phyloP scores from a whole-genome alignment of 106 monocot genomes.

The Cymbidium sinense region DNA sequence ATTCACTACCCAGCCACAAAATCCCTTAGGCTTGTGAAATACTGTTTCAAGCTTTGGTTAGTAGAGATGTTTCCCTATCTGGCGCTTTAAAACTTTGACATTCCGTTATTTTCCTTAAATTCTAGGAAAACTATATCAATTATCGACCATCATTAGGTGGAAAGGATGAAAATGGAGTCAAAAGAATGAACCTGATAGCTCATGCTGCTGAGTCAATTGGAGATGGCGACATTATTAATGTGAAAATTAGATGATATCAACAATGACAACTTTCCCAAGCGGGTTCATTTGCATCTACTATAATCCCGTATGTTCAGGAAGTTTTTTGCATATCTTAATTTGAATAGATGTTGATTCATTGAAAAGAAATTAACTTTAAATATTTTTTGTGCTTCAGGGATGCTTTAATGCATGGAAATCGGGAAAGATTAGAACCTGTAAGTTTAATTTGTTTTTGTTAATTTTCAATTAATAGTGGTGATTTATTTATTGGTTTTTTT shows the following conservation, averaged over 20 bases:
- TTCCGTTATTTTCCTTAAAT: constrained; percentile 12
- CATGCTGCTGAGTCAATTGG: constrained; percentile 80
- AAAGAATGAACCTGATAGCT: constrained; percentile 79
- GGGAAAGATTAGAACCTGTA: constrained; percentile 86
- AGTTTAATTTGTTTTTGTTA: not conserved
- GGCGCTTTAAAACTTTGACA: not conserved
- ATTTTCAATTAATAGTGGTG: constrained; percentile 4
- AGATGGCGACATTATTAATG: constrained; percentile 86
- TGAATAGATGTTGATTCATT: constrained; percentile 9
- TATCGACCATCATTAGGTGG: constrained; percentile 72
- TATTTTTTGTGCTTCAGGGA: too few species aligned
- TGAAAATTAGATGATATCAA: constrained; percentile 92
- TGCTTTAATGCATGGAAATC: constrained; percentile 83
- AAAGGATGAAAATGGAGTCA: constrained; percentile 84
- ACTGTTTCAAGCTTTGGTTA: not conserved
- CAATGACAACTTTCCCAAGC: constrained; percentile 97
- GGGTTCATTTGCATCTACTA: constrained; percentile 76
- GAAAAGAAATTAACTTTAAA: not conserved
- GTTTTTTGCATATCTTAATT: not conserved
- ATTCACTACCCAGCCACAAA: not conserved
- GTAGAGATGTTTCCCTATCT: not conserved
- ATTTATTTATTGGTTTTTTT: not conserved
- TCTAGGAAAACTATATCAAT: constrained; percentile 96
- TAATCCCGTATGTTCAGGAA: constrained; percentile 65
- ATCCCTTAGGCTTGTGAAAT: not conserved